Percentiles rank a stretch among this genome's conserved stretches.
phyloP scores from a whole-genome alignment of 345 rosid species.

The Lagerstroemia speciosa region DNA sequence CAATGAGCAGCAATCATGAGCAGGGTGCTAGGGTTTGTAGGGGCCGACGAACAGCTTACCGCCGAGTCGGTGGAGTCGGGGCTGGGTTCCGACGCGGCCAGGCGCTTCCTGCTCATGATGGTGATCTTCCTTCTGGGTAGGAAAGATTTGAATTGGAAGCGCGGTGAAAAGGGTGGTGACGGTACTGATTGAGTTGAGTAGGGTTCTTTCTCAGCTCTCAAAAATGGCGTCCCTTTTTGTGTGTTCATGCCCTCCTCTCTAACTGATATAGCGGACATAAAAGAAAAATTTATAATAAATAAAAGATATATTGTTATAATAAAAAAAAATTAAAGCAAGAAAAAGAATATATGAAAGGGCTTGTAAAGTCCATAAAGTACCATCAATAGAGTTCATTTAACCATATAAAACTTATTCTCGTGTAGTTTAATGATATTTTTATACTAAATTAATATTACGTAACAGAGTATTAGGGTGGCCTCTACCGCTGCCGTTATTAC shows the following conservation, averaged over 20 bases:
- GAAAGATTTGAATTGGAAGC: constrained; percentile 1
- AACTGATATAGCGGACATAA: background rate
- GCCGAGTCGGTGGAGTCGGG: constrained; percentile 40
- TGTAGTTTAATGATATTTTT: too few species aligned
- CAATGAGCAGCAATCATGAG: background rate
- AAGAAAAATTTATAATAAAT: background rate
- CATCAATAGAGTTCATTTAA: too few species aligned
- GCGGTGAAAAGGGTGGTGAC: background rate
- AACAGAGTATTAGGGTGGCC: too few species aligned
- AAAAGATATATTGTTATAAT: background rate
- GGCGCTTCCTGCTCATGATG: constrained; percentile 70
- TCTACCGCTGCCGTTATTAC: too few species aligned
- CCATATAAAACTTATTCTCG: too few species aligned
- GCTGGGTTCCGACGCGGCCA: constrained; percentile 42
- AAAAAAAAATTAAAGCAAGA: too few species aligned
- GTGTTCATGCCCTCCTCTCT: background rate
- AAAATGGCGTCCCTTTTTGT: background rate
- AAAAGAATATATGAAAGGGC: too few species aligned
- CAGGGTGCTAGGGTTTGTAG: constrained; percentile 16
- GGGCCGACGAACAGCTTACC: constrained; percentile 30
- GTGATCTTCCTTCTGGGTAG: constrained; percentile 5
- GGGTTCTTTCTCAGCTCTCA: constrained; percentile 1
- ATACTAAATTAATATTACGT: too few species aligned
- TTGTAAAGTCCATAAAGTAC: too few species aligned
- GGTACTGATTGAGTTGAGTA: constrained; percentile 3